phyloP scores from a whole-genome alignment of 768 basidiomycete genomes.

The Nidularia sp. region DNA sequence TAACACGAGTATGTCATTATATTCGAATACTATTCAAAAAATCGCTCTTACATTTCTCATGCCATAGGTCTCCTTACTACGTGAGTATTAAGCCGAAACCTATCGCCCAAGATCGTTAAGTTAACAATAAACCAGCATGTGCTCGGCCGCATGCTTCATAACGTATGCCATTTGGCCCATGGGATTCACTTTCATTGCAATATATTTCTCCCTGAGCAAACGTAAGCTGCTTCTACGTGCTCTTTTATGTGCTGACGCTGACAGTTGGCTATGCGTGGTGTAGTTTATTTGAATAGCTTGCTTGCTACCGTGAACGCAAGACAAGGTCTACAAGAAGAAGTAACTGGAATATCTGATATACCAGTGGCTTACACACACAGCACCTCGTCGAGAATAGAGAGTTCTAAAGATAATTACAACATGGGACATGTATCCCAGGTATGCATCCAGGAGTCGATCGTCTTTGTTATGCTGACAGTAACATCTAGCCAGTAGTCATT shows the following conservation, averaged over 20 bases:
- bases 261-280: neutral
- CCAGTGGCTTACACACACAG: neutral
- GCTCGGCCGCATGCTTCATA: slow-evolving; percentile 22
- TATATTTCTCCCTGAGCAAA: slow-evolving; percentile 44
- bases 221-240: slow-evolving; percentile 18
- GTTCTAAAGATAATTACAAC: neutral
- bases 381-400: neutral
- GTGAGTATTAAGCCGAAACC: slow-evolving; percentile 9
- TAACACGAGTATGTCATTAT: slow-evolving; percentile 36
- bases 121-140: slow-evolving; percentile 12
- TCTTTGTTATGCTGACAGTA: no score
- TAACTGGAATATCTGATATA: slow-evolving; percentile 11
- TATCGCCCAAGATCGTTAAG: no score
- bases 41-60: neutral
- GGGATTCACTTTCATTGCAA: slow-evolving; percentile 38
- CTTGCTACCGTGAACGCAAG: slow-evolving; percentile 25
- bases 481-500: neutral
- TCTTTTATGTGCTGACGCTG: neutral
- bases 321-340: slow-evolving; percentile 14
- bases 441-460: no score
- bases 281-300: slow-evolving; percentile 28
- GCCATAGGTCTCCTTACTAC: slow-evolving; percentile 24
- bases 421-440: neutral
- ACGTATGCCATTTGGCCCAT: slow-evolving; percentile 38
- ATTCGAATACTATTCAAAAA: neutral